Evolutionary conservation across 345 rosid species (phyloP), one percentile per base, ranked within the genome.

Genomic region (Salix arbutifolia): DNA sequence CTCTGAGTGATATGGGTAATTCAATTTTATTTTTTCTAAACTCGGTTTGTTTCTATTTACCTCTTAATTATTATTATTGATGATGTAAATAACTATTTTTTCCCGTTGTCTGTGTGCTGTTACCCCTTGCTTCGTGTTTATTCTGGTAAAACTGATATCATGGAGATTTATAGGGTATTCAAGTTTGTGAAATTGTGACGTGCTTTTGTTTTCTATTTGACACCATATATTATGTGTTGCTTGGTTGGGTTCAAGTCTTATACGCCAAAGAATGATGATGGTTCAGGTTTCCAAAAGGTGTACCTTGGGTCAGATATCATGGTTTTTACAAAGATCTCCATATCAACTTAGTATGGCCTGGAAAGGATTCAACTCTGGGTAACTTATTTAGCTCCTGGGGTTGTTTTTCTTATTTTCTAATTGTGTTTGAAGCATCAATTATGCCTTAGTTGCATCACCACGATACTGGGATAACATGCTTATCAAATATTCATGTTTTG

Each of bases 231-330:
- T 18, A 69, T 19, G 2, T 33, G 23, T 61, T 33, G 4, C 5
- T 68, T 7, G 16, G 72, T 44, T 73, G 75, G 58, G 23, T 31
- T 38, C 18, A n/a, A 42, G 30, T 67, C 17, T 80, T 74, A 74
- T 61, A 30, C 30, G 50, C 65, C 40, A 50, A 21, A 65, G 74
- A 40, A 26, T 18, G 16, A 66, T 38, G 28, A 66, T 38, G 28
- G 48, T 80, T 79, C 87, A 94, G 98, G 87, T 94, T 91, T 77
- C 97, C 97, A 12, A 67, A 88, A 82, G 97, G 91, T 28, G 92
- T 90, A 70, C 86, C 97, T 53, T 94, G 98, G 98, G 70, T 92
- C 75, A 81, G 91, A 72, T 95, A 92, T 78, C 84, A 83, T 74
- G 97, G 97, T 77, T 64, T 66, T 69, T 91, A 89, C 86, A 92